Evolutionary conservation across 768 basidiomycete genomes (phyloP), one percentile per base, ranked within the genome.

Genomic region (Cytidiella melzeri): DNA sequence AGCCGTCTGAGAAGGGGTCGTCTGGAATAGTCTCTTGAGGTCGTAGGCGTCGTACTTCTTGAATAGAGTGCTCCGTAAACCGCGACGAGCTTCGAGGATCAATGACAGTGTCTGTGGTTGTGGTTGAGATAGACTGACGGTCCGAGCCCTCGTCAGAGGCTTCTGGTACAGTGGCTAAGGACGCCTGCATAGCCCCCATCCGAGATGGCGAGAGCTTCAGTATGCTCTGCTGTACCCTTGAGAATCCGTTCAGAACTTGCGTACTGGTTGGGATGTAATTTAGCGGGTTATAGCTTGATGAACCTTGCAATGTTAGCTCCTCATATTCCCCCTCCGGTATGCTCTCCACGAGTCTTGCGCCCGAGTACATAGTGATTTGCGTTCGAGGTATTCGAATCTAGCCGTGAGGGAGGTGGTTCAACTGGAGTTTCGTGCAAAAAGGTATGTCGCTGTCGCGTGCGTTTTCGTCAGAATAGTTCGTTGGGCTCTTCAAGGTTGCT

Each of bases 1-100:
- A 45, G 9, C 54, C 50, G 47, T 67, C 67, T 6, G 59, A 47
- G 48, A 67, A 69, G 0, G 66, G 65, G 30, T 68, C 64, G 0
- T 61, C 56, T 5, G 60, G 50, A 13, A 56, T 53, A 7, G 37
- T 38, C 6, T n/a, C 18, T 28, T 40, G 26, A 53, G 48, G 5
- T 50, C 7, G 39, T 12, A 30, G 25, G 36, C 41, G 41, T 34
- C 37, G 28, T 24, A 53, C 41, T 23, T 43, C 41, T 18, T 28
- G 36, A 12, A 37, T 27, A 6, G 52, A 43, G 21, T 45, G 47
- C 21, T 48, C 47, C 2, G 47, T 48, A n/a, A 48, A 48, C 27
- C 34, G 41, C 13, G 55, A 43, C 19, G 59, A 52, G 11, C 41
- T 24, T 15, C 53, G 50, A 3, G 56, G 47, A 4, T 54, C 48